Evolutionary conservation across 352 stramenopile species (phyloP), one percentile per base, ranked within the genome.

Genomic region (Pythium folliculosum): DNA sequence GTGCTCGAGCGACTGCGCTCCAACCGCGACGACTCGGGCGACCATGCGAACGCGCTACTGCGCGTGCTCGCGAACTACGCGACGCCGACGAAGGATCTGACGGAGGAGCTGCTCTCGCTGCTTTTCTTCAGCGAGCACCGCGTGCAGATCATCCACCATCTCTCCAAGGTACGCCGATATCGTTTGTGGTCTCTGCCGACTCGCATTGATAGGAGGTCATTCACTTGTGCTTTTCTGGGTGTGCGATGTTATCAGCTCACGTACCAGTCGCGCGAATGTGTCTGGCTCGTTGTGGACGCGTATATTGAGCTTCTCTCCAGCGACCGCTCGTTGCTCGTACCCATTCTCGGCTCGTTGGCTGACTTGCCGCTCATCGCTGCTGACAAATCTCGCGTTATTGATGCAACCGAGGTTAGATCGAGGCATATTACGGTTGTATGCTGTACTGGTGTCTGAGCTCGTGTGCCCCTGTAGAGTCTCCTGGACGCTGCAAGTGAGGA

Each of bases 251-350:
- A 5, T 7, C 55, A 92, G 87, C 77, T 95, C 40, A 93, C 84
- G 21, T 93, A 90, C 63, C 85, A 94, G 61, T 94, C 87, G 1
- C 81, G 81, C 37, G 78, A 91, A 55, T 95, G 87, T 65, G 82
- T 94, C 7, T 63, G 82, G n/a, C 59, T 95, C 9, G 87, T 95
- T 4, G 63, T 94, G 9, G 63, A 90, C 51, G 75, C 84, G 10
- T 94, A 92, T 66, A 58, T 91, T 27, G 87, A 94, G 63, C 72
- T 95, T 49, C 69, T 95, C 19, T 70, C 85, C 7, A 90, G 78
- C n/a, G 87, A 95, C 21, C 70, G 82, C 27, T 77, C 80, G n/a
- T 63, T 95, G 49, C 75, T 95, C 8, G 87, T 92, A 23, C 85
- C 87, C 43, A 85, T 95, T 38, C 71, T 95, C 1, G 87, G 84